Percentiles rank a stretch among this genome's conserved stretches.
phyloP scores from a whole-genome alignment of 2,329 filamentous ascomycete genomes.

The Aureobasidium uvarum region DNA sequence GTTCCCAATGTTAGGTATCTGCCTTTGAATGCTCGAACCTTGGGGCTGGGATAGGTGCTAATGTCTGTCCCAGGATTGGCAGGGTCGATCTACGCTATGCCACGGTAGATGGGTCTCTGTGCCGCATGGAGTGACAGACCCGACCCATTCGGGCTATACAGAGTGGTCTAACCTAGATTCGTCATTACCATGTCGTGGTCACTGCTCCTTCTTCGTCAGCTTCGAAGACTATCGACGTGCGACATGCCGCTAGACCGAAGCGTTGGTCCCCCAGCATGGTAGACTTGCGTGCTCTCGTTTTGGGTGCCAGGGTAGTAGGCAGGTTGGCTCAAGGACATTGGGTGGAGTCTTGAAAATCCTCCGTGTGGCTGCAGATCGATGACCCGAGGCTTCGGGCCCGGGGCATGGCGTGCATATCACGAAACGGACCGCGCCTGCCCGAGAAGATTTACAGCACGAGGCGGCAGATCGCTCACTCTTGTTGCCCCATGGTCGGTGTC shows the following conservation, averaged over 20 bases:
- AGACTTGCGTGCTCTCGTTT: constrained; percentile 9
- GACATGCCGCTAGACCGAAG: constrained; percentile 20
- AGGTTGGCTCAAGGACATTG: neutral
- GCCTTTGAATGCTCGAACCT: neutral
- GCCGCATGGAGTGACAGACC: neutral
- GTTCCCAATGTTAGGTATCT: neutral
- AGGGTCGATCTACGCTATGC: neutral
- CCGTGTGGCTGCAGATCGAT: constrained; percentile 16
- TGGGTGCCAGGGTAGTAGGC: neutral
- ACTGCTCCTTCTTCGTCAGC: neutral
- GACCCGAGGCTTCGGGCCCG: constrained; percentile 2
- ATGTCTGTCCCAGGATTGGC: neutral
- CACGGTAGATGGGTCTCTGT: neutral
- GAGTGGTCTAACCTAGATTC: neutral
- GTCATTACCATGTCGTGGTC: neutral
- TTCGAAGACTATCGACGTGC: neutral
- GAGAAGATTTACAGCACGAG: constrained; percentile 11
- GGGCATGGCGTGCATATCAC: constrained; percentile 19
- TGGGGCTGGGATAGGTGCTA: constrained; percentile 2
- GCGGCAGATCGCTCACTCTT: constrained; percentile 1
- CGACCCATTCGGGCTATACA: neutral
- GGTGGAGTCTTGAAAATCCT: neutral
- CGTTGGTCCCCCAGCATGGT: neutral
- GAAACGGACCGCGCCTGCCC: constrained; percentile 15
- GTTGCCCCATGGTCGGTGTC: constrained; percentile 7